These are phyloP conservation scores for Aquilaria malaccensis DNA, from an alignment of 345 rosid species.

Conservation along the genomic window DNA sequence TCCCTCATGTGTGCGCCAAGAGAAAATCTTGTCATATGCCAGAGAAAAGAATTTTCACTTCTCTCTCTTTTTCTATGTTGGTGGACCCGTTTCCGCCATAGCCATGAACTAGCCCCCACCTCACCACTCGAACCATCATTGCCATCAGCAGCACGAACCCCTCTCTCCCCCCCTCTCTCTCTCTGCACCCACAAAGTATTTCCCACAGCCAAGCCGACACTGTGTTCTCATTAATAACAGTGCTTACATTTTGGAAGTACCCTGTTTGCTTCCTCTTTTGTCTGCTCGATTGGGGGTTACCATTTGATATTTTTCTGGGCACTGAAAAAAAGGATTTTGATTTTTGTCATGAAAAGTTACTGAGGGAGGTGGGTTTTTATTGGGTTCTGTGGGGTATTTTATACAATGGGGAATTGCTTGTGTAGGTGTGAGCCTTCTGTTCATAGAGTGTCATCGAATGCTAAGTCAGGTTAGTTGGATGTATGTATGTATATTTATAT, in stretches of 20 bases:
- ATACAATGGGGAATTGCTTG: slow-evolving; percentile 81
- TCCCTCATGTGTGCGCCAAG: too few species aligned
- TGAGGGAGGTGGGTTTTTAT: slow-evolving; percentile 14
- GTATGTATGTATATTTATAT: too few species aligned
- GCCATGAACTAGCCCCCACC: slow-evolving; percentile 47
- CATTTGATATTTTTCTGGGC: background rate
- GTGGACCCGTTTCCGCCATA: slow-evolving; percentile 57
- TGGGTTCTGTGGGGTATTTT: slow-evolving; percentile 15
- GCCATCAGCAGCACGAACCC: slow-evolving; percentile 14
- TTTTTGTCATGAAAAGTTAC: slow-evolving; percentile 17
- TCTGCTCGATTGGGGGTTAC: slow-evolving; percentile 11
- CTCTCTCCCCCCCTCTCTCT: background rate
- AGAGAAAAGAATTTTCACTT: background rate
- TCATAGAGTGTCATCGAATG: slow-evolving; percentile 77
- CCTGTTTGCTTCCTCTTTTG: slow-evolving; percentile 12
- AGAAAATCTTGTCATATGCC: slow-evolving; percentile 5
- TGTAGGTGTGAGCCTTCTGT: slow-evolving; percentile 63
- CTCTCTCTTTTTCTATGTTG: background rate
- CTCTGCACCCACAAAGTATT: slow-evolving; percentile 8
- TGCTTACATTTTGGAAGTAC: slow-evolving; percentile 1
- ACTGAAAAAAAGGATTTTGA: slow-evolving; percentile 6
- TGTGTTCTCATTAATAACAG: slow-evolving; percentile 6
- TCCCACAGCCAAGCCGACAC: slow-evolving; percentile 9
- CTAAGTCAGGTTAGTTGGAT: slow-evolving; percentile 86
- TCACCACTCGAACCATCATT: slow-evolving; percentile 36